Evolutionary conservation across 768 basidiomycete species (phyloP), one percentile per base, ranked within the genome.

Genomic region (Lactifluus subvellereus): DNA sequence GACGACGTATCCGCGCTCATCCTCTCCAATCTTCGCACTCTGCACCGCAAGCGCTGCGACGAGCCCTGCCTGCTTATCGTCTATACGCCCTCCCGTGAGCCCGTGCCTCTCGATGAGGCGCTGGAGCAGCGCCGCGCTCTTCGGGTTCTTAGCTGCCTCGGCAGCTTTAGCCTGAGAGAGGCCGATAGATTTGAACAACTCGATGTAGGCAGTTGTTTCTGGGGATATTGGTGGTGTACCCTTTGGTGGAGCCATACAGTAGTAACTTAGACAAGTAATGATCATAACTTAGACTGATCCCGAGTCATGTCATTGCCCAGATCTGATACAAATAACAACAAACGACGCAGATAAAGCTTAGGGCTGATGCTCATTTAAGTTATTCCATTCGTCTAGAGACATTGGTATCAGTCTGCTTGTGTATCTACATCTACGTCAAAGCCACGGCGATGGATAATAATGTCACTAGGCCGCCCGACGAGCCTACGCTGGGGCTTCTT

Each of bases 111-210:
- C 81, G 64, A 94, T 85, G 55, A 95, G 80, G 27, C 82, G 82
- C 69, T 83, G 84, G 60, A 95, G 79, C 20, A 86, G 76, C 4
- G 80, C 72, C 6, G 91, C 88, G 70, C 83, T 84, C 77, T 92
- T 96, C 4, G 87, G 77, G 62, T 82, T 88, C 72, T 93, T 91
- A 40, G 86, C 84, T 5, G 90, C 88, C 69, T 97, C 93, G 10
- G 81, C 80, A 1, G 94, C 90, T 72, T 93, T 91, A 57, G 87
- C 76, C 62, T 84, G 80, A 47, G 86, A 78, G 49, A 97, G 77
- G 30, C 91, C 91, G 60, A 94, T 86, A 42, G 85, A 82, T 72
- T 85, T 82, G 78, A 95, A 94, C 42, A 88, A 77, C 35, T 74
- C 70, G 61, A 81, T 71, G 58, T 81, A 75, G 33, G 75, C 73